Evolutionary conservation across 2,329 filamentous ascomycete species (phyloP), one percentile per base, ranked within the genome.

Genomic region (Fusarium subglutinans): DNA sequence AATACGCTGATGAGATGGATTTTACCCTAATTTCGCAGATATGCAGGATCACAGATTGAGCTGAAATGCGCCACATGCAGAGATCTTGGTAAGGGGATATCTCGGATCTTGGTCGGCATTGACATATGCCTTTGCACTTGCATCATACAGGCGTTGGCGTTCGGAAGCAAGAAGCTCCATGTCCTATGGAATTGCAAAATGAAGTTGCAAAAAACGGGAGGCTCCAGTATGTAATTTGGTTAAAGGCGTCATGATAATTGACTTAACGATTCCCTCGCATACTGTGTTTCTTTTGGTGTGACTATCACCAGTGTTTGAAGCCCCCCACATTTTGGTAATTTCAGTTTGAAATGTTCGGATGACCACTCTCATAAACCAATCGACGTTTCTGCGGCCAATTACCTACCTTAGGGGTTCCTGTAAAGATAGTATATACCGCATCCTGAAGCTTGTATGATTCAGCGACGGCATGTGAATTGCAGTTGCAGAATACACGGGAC

Each of bases 81-180:
- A 74, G 66, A 78, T 76, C 54, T 65, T 63, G 63, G 53, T 66
- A 64, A 64, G 76, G 76, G 61, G 73, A 74, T 72, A 77, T 77
- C 75, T 78, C 76, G 76, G 76, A 76, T 75, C 64, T 77, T 69
- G 54, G 59, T 77, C 76, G 76, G 76, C 61, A 72, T 77, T 75
- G 53, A 26, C 20, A 58, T 37, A 44, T 50, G 75, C 55, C 70
- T 75, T 75, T 51, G 48, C 22, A 57, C 54, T 59, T 33, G 47
- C 45, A 59, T 58, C 58, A 45, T 44, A 44, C 20, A 51, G 71
- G 70, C 60, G 66, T 66, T 70, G 66, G 68, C 60, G 68, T 70
- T 70, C 24, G 24, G 63, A 57, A 43, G 33, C 35, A 41, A 28
- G 12, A 38, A 28, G 14, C 15, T 50, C 55, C 18, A 41, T 60